These are phyloP conservation scores for Didymella glomerata DNA, from an alignment of 2,329 filamentous ascomycete genomes.

Conservation along the genomic window DNA sequence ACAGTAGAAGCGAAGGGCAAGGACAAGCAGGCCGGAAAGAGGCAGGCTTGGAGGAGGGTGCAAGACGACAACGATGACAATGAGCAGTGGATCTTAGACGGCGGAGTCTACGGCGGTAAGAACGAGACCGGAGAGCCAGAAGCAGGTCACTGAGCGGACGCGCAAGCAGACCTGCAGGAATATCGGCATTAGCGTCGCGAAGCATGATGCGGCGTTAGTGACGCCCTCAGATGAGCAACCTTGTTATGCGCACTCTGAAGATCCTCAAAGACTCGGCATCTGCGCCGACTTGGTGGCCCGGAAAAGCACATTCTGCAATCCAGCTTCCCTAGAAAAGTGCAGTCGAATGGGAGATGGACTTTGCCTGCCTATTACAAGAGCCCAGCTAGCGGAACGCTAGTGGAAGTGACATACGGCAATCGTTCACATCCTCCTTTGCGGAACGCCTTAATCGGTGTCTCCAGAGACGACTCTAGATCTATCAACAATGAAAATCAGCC, in stretches of 20 bases:
- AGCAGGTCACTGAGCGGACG: constrained; percentile 21
- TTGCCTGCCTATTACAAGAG: not conserved
- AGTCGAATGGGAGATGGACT: not conserved
- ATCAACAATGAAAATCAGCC: constrained; percentile 5
- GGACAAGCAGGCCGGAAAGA: constrained; percentile 49
- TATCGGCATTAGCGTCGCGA: not conserved
- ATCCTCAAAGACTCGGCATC: not conserved
- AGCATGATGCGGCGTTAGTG: not conserved
- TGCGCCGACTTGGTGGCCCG: not conserved
- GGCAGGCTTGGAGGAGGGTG: constrained; percentile 59
- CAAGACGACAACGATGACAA: constrained; percentile 64
- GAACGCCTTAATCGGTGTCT: not conserved
- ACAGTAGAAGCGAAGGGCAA: constrained; percentile 61
- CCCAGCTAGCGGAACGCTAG: not conserved
- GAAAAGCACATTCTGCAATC: not conserved
- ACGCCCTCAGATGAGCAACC: not conserved
- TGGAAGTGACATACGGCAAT: not conserved
- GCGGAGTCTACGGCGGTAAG: constrained; percentile 57
- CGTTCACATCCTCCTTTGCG: not conserved
- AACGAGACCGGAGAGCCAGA: constrained; percentile 25
- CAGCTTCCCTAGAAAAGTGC: not conserved
- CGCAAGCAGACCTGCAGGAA: not conserved
- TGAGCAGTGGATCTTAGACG: constrained; percentile 63
- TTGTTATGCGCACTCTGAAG: not conserved
- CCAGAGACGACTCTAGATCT: not conserved